These are phyloP conservation scores for Aspergillus sojae DNA, from an alignment of 2,329 filamentous ascomycete species.

Conservation along the genomic window DNA sequence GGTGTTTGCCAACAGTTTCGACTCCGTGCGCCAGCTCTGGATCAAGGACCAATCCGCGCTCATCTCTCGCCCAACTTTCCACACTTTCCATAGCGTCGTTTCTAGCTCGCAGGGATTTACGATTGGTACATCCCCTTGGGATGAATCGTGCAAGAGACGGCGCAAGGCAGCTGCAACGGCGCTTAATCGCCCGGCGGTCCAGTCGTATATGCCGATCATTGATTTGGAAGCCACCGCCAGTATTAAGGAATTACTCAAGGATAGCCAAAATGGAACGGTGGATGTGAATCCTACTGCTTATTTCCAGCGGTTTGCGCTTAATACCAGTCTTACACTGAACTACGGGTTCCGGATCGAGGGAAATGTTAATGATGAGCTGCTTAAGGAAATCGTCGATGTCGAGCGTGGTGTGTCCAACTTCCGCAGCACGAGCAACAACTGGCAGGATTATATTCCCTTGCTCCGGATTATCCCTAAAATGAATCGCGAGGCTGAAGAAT, in stretches of 20 bases:
- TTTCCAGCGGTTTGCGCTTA: constrained; percentile 75
- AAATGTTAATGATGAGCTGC: constrained; percentile 66
- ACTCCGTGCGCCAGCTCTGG: constrained; percentile 72
- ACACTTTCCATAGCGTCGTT: constrained; percentile 80
- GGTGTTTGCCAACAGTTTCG: constrained; percentile 77
- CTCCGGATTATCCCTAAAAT: constrained; percentile 65
- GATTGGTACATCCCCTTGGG: constrained; percentile 82
- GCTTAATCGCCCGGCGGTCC: constrained; percentile 73
- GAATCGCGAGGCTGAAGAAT: constrained; percentile 66
- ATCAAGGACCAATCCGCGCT: constrained; percentile 77
- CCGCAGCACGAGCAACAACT: constrained; percentile 78
- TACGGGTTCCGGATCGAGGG: constrained; percentile 77
- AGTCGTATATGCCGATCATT: constrained; percentile 80
- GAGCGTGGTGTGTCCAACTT: constrained; percentile 77
- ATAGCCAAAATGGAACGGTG: constrained; percentile 62
- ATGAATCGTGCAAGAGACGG: constrained; percentile 75
- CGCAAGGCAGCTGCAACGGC: constrained; percentile 79
- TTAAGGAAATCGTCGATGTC: constrained; percentile 74
- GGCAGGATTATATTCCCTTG: constrained; percentile 81
- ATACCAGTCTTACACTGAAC: constrained; percentile 75
- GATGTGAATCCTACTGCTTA: constrained; percentile 74
- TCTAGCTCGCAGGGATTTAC: constrained; percentile 78
- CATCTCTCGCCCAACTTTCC: constrained; percentile 75
- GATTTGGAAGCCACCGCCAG: constrained; percentile 74
- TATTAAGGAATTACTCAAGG: constrained; percentile 70